Base-by-base conservation (phyloP, 768 basidiomycete species). In the Calvatia gigantea region DNA sequence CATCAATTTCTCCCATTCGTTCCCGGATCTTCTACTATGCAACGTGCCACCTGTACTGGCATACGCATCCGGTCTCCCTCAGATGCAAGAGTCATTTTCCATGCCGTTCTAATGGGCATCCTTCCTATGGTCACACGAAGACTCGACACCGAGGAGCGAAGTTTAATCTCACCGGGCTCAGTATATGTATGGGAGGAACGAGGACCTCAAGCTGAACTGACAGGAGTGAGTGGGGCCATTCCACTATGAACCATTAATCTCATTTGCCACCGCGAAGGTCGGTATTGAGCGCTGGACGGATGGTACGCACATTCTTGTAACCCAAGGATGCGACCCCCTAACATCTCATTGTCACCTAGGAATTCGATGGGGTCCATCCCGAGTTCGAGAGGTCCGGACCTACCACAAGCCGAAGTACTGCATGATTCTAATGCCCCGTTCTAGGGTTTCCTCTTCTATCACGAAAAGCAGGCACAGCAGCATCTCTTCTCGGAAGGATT, bases 111-210 rank as follows among this genome's bases (percentile, higher is more conserved):
- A 33, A 73, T 81, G 48, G 73, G 79, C 47, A 71, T 85, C n/a
- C 73, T 89, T n/a, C 87, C 87, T 45, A 88, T 90, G 78, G 86
- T 91, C 63, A 81, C 85, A 42, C 79, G 87, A 54, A 82, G 90
- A 50, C 72, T 92, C 47, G 87, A 89, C 69, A 82, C 83, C 15
- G 87, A 88, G 58, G 90, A 92, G 68, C 75, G 90, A 51, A 77
- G 85, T 35, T 68, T 80, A 54, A 89, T 91, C 53, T 65, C 77
- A n/a, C 79, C 89, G 6, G 90, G 90, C 17, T 83, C 82, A 48
- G 85, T 91, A 6, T 92, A 88, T 62, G 89, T 92, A 14, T 92
- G 89, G 89, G 90, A 91, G 65, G 90, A 92, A 69, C 78, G 90
- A 52, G 84, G 84, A 0, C 81, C 86, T 37, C 82, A 85, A 55